These are phyloP conservation scores for Diaporthe destruens DNA, from an alignment of 2,329 filamentous ascomycete species.

Conservation along the genomic window DNA sequence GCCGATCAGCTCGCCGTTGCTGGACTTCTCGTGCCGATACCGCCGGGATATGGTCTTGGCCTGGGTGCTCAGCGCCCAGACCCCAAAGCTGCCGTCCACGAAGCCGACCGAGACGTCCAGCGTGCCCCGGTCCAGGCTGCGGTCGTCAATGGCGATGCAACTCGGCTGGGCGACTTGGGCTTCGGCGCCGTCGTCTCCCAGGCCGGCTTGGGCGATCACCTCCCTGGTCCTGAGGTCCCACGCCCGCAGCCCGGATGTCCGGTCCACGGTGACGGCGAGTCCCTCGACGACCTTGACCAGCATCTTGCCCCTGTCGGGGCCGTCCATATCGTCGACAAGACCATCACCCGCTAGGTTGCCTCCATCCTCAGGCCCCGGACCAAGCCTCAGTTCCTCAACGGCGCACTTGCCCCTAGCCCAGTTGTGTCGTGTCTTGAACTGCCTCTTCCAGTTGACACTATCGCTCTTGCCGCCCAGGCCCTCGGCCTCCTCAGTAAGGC, in stretches of 20 bases:
- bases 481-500: constrained; percentile 58
- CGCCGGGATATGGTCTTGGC: constrained; percentile 58
- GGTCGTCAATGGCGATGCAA: constrained; percentile 75
- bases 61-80: constrained; percentile 72
- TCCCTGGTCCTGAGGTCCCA: constrained; percentile 79
- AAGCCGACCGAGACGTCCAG: constrained; percentile 78
- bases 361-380: constrained; percentile 32
- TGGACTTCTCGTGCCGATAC: constrained; percentile 73
- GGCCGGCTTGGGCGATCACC: constrained; percentile 65
- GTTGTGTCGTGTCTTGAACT: constrained; percentile 90
- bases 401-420: constrained; percentile 88
- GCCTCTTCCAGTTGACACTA: constrained; percentile 84
- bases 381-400: constrained; percentile 77
- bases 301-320: constrained; percentile 63
- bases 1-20: constrained; percentile 74
- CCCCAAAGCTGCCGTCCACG: constrained; percentile 75
- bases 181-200: constrained; percentile 47
- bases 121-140: constrained; percentile 54
- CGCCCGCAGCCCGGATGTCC: constrained; percentile 76
- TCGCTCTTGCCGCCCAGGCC: constrained; percentile 46
- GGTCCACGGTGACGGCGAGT: constrained; percentile 82
- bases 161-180: constrained; percentile 61
- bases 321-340: constrained; percentile 16
- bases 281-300: constrained; percentile 84
- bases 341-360: constrained; percentile 20